Percentiles rank a stretch among this genome's conserved stretches.
These are phyloP conservation scores for Spencermartinsiella europaea DNA, from an alignment of 805 yeast genomes.

Conservation along the genomic window DNA sequence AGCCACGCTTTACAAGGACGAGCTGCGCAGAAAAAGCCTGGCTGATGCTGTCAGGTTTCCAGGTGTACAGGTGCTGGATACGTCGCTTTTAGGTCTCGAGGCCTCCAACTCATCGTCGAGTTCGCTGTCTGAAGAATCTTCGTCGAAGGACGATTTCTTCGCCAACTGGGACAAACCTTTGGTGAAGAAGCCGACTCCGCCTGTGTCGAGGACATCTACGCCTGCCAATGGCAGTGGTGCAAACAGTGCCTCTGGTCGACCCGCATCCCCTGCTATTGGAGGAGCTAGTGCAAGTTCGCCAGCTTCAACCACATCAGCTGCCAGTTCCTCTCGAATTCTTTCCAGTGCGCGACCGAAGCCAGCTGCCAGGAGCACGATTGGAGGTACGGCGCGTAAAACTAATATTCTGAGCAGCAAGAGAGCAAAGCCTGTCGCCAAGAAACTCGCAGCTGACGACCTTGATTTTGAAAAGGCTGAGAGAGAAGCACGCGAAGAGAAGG, in stretches of 20 bases:
- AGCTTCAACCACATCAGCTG: conserved; percentile 15
- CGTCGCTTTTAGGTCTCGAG: conserved; percentile 26
- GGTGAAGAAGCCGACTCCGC: conserved; percentile 35
- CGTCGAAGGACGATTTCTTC: conserved; percentile 74
- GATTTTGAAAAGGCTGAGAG: conserved; percentile 66
- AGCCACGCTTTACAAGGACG: conserved; percentile 78
- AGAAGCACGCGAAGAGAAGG: conserved; percentile 79
- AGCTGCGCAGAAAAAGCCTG: conserved; percentile 61
- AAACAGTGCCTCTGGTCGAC: conserved; percentile 11
- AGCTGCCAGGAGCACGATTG: conserved; percentile 9
- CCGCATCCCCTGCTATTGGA: conserved; percentile 18
- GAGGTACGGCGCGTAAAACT: conserved; percentile 17
- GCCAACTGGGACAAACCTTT: conserved; percentile 86
- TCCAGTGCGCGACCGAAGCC: conserved; percentile 7
- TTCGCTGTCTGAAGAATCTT: conserved; percentile 7
- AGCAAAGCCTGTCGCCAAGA: conserved; percentile 29
- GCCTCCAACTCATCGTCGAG: conserved; percentile 22
- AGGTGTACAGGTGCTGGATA: conserved; percentile 63
- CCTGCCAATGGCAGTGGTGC: conserved; percentile 21
- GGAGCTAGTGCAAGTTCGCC: conserved; percentile 9
- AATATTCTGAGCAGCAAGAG: conserved; percentile 31
- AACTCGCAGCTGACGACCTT: conserved; percentile 39
- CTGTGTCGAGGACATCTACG: conserved; percentile 38
- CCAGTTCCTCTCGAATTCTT: conserved; percentile 15
- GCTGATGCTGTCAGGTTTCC: conserved; percentile 69